phyloP scores from a whole-genome alignment of 140 eudicot species.

The Ambrosia hybrid region DNA sequence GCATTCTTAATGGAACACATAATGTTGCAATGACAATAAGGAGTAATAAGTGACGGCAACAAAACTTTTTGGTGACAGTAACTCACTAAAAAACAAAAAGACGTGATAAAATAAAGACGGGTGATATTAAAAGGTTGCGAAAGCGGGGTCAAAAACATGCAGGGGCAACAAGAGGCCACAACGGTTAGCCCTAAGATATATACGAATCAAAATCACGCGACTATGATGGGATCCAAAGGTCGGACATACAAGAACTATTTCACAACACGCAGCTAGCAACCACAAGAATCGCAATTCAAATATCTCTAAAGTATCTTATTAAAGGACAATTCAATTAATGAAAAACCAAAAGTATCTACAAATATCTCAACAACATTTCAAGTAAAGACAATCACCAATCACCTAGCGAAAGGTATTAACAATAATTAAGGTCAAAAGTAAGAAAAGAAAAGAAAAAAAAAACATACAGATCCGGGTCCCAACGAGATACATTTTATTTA shows the following conservation, averaged over 20 bases:
- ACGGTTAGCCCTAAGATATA: neutral
- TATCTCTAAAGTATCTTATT: neutral
- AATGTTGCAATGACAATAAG: neutral
- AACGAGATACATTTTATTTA: slow-evolving; percentile 1
- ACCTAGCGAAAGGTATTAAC: neutral
- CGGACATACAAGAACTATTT: neutral
- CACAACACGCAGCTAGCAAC: neutral
- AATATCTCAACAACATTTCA: neutral
- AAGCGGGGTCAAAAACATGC: neutral
- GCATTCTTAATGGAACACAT: neutral
- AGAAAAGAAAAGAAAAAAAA: neutral
- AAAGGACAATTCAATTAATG: neutral
- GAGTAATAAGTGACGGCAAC: neutral
- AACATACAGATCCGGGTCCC: neutral
- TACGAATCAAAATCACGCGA: neutral
- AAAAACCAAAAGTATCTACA: neutral
- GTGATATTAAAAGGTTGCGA: neutral
- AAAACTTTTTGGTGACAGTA: neutral
- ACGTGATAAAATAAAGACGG: neutral
- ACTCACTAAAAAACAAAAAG: neutral
- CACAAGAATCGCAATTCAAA: neutral
- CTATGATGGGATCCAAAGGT: neutral
- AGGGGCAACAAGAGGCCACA: neutral
- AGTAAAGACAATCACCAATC: neutral
- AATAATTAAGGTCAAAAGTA: too few species aligned